phyloP scores from a whole-genome alignment of 2,329 filamentous ascomycete species.

The Monosporascus sp. region DNA sequence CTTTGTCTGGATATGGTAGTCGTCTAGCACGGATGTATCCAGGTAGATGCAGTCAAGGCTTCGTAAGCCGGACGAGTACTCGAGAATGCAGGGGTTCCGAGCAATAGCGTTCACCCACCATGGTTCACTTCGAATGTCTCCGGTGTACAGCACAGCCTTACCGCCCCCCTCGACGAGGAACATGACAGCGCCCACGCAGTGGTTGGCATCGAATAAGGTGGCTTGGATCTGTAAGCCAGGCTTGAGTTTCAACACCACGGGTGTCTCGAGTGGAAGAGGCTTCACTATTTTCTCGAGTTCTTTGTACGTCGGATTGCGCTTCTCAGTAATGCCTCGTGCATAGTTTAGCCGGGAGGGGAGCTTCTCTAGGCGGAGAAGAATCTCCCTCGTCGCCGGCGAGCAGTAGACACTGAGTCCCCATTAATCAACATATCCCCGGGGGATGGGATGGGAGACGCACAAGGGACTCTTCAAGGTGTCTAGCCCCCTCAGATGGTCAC shows the following conservation, averaged over 20 bases:
- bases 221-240: slow-evolving; percentile 67
- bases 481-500: slow-evolving; percentile 78
- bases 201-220: slow-evolving; percentile 85
- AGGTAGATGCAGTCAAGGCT: slow-evolving; percentile 78
- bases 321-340: slow-evolving; percentile 70
- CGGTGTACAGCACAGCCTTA: slow-evolving; percentile 78
- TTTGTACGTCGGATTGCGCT: slow-evolving; percentile 67
- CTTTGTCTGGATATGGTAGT: slow-evolving; percentile 52
- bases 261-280: slow-evolving; percentile 75
- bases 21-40: slow-evolving; percentile 68
- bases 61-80: slow-evolving; percentile 64
- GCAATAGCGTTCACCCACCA: slow-evolving; percentile 77
- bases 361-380: slow-evolving; percentile 74
- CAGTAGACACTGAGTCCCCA: slow-evolving; percentile 63
- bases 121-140: slow-evolving; percentile 77
- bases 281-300: slow-evolving; percentile 70
- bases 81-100: slow-evolving; percentile 66
- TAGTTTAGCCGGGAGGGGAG: slow-evolving; percentile 78
- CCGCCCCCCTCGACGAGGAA: slow-evolving; percentile 75
- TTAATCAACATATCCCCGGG: background rate
- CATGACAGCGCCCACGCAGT: slow-evolving; percentile 87
- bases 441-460: slow-evolving; percentile 28
- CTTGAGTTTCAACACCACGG: slow-evolving; percentile 67
- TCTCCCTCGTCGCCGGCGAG: slow-evolving; percentile 74
- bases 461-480: slow-evolving; percentile 74